Evolutionary conservation across 2,329 filamentous ascomycete species (phyloP).

Genomic region (Ramularia endophylla): DNA sequence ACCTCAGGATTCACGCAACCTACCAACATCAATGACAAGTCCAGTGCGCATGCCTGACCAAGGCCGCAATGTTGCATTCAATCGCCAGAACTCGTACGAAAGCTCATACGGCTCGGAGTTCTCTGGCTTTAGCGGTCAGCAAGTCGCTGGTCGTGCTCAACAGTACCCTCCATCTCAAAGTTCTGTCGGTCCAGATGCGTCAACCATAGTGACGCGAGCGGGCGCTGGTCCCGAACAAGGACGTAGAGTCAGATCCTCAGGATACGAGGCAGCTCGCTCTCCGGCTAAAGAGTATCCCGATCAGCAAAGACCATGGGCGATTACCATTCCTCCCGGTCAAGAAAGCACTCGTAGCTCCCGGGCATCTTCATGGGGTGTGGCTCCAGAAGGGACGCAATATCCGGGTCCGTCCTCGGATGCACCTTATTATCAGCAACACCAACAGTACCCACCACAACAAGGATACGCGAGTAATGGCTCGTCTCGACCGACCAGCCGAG

Average conservation of each 20-base stretch:
- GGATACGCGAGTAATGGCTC: neutral
- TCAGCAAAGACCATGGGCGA: constrained; percentile 26
- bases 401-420: neutral
- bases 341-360: neutral
- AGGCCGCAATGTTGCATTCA: no score
- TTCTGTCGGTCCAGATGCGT: constrained; percentile 9
- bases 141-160: constrained; percentile 5
- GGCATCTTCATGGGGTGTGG: neutral
- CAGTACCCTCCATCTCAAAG: constrained; percentile 6
- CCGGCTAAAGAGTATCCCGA: constrained; percentile 23
- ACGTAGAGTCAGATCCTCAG: constrained; percentile 13
- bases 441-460: neutral
- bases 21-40: no score
- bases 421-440: constrained; percentile 1
- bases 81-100: no score
- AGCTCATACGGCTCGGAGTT: no score
- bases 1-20: constrained; percentile 6
- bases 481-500: neutral
- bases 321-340: constrained; percentile 16
- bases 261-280: constrained; percentile 18
- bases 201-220: constrained; percentile 10
- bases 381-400: neutral
- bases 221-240: neutral
- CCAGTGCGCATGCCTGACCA: no score
- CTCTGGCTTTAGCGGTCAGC: neutral